These are phyloP conservation scores for Pichia membranifaciens DNA, from an alignment of 805 yeast species.

Conservation along the genomic window DNA sequence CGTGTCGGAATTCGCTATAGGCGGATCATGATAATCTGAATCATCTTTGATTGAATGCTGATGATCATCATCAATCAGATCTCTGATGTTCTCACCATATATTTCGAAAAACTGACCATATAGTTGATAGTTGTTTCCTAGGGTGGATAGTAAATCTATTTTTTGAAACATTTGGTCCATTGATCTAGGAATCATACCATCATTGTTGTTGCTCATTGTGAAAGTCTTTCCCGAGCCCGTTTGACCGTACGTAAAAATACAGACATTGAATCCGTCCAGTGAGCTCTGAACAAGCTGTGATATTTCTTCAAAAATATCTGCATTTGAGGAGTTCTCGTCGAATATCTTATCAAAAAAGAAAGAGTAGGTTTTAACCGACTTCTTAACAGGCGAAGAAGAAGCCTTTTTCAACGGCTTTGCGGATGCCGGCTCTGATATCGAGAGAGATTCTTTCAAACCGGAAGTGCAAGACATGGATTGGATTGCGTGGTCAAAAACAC, in stretches of 20 bases:
- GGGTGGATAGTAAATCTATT: slow-evolving; percentile 35
- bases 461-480: slow-evolving; percentile 14
- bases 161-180: slow-evolving; percentile 62
- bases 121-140: slow-evolving; percentile 60
- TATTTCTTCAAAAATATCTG: slow-evolving; percentile 72
- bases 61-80: slow-evolving; percentile 41
- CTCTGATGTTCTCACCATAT: slow-evolving; percentile 77
- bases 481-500: slow-evolving; percentile 13
- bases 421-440: slow-evolving; percentile 23
- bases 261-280: slow-evolving; percentile 83
- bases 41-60: slow-evolving; percentile 67
- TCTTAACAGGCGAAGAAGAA: slow-evolving; percentile 11
- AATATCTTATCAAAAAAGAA: slow-evolving; percentile 82
- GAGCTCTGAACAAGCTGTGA: slow-evolving; percentile 82
- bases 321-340: slow-evolving; percentile 45
- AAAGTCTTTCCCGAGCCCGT: slow-evolving; percentile 93
- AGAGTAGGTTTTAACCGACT: slow-evolving; percentile 21
- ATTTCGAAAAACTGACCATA: slow-evolving; percentile 81
- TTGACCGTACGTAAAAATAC: slow-evolving; percentile 96
- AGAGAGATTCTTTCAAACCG: slow-evolving; percentile 26
- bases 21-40: slow-evolving; percentile 39
- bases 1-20: slow-evolving; percentile 40
- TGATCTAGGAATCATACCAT: slow-evolving; percentile 81
- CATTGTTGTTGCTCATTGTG: slow-evolving; percentile 69
- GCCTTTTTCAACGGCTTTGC: neutral